A percentile compares a stretch with the other conserved stretches of the same genome.
phyloP scores from a whole-genome alignment of 345 rosid species.

The Dimocarpus longan region DNA sequence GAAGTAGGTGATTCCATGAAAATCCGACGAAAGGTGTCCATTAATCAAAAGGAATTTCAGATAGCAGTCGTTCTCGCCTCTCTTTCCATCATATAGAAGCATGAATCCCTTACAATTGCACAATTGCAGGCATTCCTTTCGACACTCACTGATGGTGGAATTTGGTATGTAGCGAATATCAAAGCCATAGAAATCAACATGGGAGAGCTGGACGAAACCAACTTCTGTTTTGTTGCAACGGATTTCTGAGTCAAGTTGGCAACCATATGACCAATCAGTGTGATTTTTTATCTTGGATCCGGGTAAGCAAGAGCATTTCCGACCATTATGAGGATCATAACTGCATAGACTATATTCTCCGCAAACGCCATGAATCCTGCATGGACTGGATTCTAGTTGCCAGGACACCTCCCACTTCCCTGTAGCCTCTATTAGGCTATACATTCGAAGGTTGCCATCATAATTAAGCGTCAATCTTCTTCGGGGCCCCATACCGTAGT shows the following conservation, averaged over 20 bases:
- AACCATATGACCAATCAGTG: slow-evolving; percentile 33
- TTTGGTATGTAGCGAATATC: not conserved
- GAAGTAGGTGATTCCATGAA: slow-evolving; percentile 23
- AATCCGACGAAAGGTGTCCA: slow-evolving; percentile 12
- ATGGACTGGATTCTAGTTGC: slow-evolving; percentile 28
- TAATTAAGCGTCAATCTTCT: slow-evolving; percentile 36
- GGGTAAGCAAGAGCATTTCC: slow-evolving; percentile 34
- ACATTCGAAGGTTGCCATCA: slow-evolving; percentile 41
- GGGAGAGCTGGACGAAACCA: slow-evolving; percentile 18
- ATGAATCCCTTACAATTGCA: slow-evolving; percentile 33
- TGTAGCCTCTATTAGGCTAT: slow-evolving; percentile 15
- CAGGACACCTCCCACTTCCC: slow-evolving; percentile 32
- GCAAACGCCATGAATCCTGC: slow-evolving; percentile 36
- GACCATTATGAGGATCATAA: slow-evolving; percentile 12
- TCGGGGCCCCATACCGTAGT: slow-evolving; percentile 18
- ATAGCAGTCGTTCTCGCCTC: slow-evolving; percentile 14
- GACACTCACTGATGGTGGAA: slow-evolving; percentile 23
- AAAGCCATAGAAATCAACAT: slow-evolving; percentile 38
- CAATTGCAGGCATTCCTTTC: slow-evolving; percentile 15
- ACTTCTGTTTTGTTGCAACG: slow-evolving; percentile 14
- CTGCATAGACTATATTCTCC: slow-evolving; percentile 37
- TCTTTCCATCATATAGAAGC: not conserved
- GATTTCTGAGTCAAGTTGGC: slow-evolving; percentile 24
- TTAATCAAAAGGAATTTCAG: slow-evolving; percentile 28
- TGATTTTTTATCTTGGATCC: slow-evolving; percentile 30